Evolutionary conservation across 768 basidiomycete species (phyloP).

Genomic region (Fomitopsis pulvina): DNA sequence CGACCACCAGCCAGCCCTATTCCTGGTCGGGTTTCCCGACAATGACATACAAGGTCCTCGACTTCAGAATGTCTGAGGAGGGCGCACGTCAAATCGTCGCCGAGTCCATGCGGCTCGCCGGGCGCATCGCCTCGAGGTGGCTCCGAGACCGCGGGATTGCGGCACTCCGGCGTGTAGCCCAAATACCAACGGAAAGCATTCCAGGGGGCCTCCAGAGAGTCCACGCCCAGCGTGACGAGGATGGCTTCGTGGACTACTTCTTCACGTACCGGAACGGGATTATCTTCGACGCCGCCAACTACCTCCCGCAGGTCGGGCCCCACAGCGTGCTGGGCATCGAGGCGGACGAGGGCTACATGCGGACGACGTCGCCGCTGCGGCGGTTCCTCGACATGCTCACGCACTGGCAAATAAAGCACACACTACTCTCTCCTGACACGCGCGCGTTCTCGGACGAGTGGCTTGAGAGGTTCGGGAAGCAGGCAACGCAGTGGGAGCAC

Average conservation of each 20-base stretch:
- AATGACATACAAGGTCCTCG: conserved; percentile 38
- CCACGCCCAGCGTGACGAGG: conserved; percentile 38
- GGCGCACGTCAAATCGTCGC: conserved; percentile 57
- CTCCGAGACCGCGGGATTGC: conserved; percentile 53
- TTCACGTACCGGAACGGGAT: conserved; percentile 28
- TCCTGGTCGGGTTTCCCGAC: conserved; percentile 44
- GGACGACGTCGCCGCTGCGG: conserved; percentile 83
- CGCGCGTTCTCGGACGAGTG: conserved; percentile 37
- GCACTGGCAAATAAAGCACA: conserved; percentile 93
- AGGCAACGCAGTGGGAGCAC: conserved; percentile 32
- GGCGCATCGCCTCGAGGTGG: conserved; percentile 69
- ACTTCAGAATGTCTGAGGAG: conserved; percentile 16
- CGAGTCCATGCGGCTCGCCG: conserved; percentile 80
- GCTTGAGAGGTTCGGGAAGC: conserved; percentile 36
- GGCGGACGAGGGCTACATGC: conserved; percentile 72
- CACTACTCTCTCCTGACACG: conserved; percentile 38
- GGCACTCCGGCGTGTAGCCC: conserved; percentile 50
- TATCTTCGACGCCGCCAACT: conserved; percentile 30
- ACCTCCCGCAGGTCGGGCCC: conserved; percentile 45
- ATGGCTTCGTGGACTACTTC: conserved; percentile 37
- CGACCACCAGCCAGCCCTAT: conserved; percentile 4
- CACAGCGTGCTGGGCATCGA: conserved; percentile 70
- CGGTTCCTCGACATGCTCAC: conserved; percentile 74
- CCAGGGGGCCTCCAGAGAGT: conserved; percentile 37
- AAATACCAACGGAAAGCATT: conserved; percentile 22